These are phyloP conservation scores for Mycena vitilis DNA, from an alignment of 768 basidiomycete genomes.

Conservation along the genomic window DNA sequence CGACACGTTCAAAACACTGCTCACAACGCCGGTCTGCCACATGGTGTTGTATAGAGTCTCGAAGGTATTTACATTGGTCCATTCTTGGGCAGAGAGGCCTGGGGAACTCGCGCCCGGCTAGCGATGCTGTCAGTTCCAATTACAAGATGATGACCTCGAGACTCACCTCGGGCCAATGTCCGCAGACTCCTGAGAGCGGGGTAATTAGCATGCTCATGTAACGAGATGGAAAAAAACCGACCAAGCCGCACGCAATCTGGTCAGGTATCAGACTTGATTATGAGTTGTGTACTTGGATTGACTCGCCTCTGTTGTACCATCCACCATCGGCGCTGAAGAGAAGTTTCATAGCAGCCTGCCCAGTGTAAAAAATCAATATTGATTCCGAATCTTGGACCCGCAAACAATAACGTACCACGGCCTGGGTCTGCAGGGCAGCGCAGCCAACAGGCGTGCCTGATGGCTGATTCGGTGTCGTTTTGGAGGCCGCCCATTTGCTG, in stretches of 20 bases:
- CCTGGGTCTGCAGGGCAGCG: slow-evolving; percentile 12
- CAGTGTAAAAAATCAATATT: slow-evolving; percentile 1
- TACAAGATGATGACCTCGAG: not conserved
- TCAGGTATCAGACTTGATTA: slow-evolving; percentile 14
- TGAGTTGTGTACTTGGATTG: not conserved
- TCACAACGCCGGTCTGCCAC: slow-evolving; percentile 19
- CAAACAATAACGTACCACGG: slow-evolving; percentile 10
- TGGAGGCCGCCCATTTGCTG: slow-evolving; percentile 37
- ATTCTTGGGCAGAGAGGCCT: slow-evolving; percentile 17
- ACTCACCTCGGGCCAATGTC: slow-evolving; percentile 21
- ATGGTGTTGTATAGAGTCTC: slow-evolving; percentile 26
- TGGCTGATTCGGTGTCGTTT: slow-evolving; percentile 17
- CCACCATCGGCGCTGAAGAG: slow-evolving; percentile 19
- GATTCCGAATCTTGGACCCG: not conserved
- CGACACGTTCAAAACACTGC: not conserved
- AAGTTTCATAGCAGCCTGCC: slow-evolving; percentile 17
- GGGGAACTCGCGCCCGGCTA: slow-evolving; percentile 22
- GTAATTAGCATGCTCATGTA: not conserved
- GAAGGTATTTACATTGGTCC: slow-evolving; percentile 24
- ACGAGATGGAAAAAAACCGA: slow-evolving; percentile 10
- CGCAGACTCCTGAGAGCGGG: slow-evolving; percentile 21
- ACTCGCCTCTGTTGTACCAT: slow-evolving; percentile 21
- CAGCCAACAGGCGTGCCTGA: slow-evolving; percentile 19
- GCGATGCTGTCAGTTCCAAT: slow-evolving; percentile 2
- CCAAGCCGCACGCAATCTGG: slow-evolving; percentile 15